Conservation (phyloP, 192 early-diverging fungal species). For the Funneliformis mosseae region DNA sequence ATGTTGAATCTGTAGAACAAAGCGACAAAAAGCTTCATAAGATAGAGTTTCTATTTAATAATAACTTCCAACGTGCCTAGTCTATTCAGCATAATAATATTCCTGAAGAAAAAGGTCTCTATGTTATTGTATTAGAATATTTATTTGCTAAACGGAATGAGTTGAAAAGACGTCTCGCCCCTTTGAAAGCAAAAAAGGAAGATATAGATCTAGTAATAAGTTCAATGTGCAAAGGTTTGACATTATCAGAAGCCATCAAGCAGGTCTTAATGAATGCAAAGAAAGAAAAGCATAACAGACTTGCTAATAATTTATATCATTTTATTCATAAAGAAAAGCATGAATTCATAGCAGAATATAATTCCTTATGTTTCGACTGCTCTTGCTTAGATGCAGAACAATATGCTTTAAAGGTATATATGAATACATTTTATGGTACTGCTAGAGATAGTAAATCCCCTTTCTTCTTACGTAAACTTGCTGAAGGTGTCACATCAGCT, state of each 20-base stretch:
- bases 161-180: constrained; percentile 22
- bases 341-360: not conserved
- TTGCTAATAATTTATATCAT: not conserved
- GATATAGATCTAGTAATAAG: not conserved
- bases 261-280: not conserved
- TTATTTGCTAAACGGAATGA: not conserved
- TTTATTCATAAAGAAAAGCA: not conserved
- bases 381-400: constrained; percentile 5
- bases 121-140: no score
- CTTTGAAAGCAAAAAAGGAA: no score
- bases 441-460: no score
- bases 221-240: not conserved
- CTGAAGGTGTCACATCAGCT: constrained; percentile 10
- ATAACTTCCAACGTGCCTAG: not conserved
- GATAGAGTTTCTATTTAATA: constrained; percentile 22
- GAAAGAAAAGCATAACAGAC: not conserved
- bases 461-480: not conserved
- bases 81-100: not conserved
- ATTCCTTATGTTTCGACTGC: constrained; percentile 1
- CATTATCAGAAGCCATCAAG: not conserved
- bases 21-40: constrained; percentile 19
- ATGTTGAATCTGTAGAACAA: not conserved
- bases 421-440: constrained; percentile 31
- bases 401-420: constrained; percentile 7
- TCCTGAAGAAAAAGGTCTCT: no score